Evolutionary conservation across 352 stramenopile species (phyloP).

Genomic region (Sclerospora graminicola): DNA sequence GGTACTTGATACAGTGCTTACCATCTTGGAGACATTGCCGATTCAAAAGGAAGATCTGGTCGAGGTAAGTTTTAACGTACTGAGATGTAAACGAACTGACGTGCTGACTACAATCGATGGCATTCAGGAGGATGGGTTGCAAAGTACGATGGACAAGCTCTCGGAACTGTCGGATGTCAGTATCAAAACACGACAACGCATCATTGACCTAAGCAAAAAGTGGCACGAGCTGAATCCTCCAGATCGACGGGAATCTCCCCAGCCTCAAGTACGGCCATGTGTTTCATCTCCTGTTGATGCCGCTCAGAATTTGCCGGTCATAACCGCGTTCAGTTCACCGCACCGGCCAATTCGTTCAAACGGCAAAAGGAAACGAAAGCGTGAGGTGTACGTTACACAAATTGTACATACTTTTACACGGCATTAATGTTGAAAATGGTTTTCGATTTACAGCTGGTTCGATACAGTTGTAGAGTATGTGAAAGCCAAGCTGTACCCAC

Average conservation of each 20-base stretch:
- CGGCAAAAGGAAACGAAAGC: constrained; percentile 35
- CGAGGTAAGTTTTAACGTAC: constrained; percentile 27
- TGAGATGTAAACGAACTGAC: neutral
- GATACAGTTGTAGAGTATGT: constrained; percentile 60
- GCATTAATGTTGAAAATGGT: constrained; percentile 4
- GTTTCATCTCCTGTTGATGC: constrained; percentile 6
- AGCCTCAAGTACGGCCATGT: constrained; percentile 6
- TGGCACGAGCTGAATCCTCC: constrained; percentile 38
- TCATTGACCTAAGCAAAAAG: constrained; percentile 28
- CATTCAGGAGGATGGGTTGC: constrained; percentile 25
- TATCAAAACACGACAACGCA: constrained; percentile 27
- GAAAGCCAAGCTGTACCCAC: constrained; percentile 68
- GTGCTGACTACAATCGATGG: neutral
- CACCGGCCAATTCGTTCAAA: constrained; percentile 19
- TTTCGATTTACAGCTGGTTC: constrained; percentile 25
- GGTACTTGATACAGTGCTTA: constrained; percentile 53
- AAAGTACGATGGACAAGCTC: constrained; percentile 25
- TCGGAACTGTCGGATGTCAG: constrained; percentile 19
- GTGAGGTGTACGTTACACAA: constrained; percentile 35
- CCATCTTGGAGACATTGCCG: constrained; percentile 39
- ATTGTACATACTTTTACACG: neutral
- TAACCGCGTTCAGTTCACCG: constrained; percentile 32
- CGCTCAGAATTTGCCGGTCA: constrained; percentile 23
- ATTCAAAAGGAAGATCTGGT: constrained; percentile 52
- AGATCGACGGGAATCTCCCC: constrained; percentile 3